Conservation (phyloP, 495 filamentous ascomycete genomes). For the Pyronema omphalodes region DNA sequence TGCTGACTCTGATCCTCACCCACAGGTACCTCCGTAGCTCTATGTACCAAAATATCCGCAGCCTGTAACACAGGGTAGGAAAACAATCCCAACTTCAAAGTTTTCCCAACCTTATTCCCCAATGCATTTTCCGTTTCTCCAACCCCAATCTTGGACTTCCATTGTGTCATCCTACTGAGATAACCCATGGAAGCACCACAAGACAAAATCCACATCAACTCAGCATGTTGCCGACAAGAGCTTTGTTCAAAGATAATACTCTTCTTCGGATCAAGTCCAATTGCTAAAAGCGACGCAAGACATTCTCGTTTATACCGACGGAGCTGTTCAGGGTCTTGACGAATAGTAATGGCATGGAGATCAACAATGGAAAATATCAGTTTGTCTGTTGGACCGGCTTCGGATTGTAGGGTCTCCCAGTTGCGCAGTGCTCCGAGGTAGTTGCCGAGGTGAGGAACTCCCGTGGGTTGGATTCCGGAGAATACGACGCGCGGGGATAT, state of each 20-base stretch:
- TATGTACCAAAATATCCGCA: slow-evolving; percentile 80
- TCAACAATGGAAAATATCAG: slow-evolving; percentile 78
- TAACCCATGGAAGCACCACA: slow-evolving; percentile 79
- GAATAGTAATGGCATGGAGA: slow-evolving; percentile 73
- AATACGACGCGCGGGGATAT: slow-evolving; percentile 35
- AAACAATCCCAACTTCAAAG: slow-evolving; percentile 76
- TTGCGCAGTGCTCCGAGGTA: slow-evolving; percentile 80
- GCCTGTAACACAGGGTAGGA: slow-evolving; percentile 93
- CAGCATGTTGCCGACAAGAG: slow-evolving; percentile 52
- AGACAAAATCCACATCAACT: slow-evolving; percentile 92
- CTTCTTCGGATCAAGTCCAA: slow-evolving; percentile 59
- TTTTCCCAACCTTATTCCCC: slow-evolving; percentile 29
- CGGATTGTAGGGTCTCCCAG: slow-evolving; percentile 67
- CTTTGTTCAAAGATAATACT: slow-evolving; percentile 75
- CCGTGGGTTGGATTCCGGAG: slow-evolving; percentile 93
- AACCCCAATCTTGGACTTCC: slow-evolving; percentile 48
- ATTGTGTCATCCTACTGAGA: slow-evolving; percentile 88
- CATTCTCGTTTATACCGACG: slow-evolving; percentile 47
- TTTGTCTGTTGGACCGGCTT: slow-evolving; percentile 33
- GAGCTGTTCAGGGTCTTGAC: slow-evolving; percentile 41
- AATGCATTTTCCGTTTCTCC: slow-evolving; percentile 8
- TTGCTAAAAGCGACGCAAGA: slow-evolving; percentile 61
- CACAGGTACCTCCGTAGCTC: slow-evolving; percentile 86
- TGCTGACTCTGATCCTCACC: slow-evolving; percentile 88
- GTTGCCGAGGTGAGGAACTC: slow-evolving; percentile 88